Evolutionary conservation across 1,284 basidiomycete species (phyloP).

Genomic region (Cerrena zonata): DNA sequence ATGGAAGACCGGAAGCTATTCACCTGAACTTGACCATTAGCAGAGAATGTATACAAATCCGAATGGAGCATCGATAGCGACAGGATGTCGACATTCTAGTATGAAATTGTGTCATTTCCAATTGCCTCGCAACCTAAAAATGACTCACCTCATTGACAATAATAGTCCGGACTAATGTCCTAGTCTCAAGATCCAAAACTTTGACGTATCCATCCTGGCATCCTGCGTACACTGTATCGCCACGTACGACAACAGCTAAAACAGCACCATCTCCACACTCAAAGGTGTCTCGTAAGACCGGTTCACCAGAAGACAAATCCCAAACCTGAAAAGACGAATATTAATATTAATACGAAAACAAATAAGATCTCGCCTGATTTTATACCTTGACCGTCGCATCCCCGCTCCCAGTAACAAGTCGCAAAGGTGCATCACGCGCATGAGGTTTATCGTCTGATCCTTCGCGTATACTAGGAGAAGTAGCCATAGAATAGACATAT

Average conservation of each 20-base stretch:
- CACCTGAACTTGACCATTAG: slow-evolving; percentile 77
- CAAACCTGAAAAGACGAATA: slow-evolving; percentile 73
- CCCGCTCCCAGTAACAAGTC: slow-evolving; percentile 80
- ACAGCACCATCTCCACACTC: slow-evolving; percentile 66
- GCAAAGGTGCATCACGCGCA: slow-evolving; percentile 30
- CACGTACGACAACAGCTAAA: slow-evolving; percentile 70
- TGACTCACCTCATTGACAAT: slow-evolving; percentile 71
- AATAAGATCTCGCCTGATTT: too few species aligned
- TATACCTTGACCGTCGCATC: slow-evolving; percentile 81
- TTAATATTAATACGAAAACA: too few species aligned
- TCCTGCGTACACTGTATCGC: slow-evolving; percentile 84
- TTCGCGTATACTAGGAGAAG: slow-evolving; percentile 41
- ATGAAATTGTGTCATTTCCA: neutral
- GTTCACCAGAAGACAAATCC: slow-evolving; percentile 50
- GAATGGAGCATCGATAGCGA: slow-evolving; percentile 70
- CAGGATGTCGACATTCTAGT: slow-evolving; percentile 72
- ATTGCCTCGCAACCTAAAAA: neutral
- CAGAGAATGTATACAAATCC: slow-evolving; percentile 79
- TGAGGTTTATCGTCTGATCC: slow-evolving; percentile 30
- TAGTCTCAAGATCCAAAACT: slow-evolving; percentile 87
- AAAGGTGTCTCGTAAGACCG: slow-evolving; percentile 53
- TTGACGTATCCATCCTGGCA: slow-evolving; percentile 91
- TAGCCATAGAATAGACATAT: slow-evolving; percentile 84
- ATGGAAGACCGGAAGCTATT: slow-evolving; percentile 4
- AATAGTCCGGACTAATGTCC: slow-evolving; percentile 78